These are phyloP conservation scores for Chaetomiaceae sp. DNA, from an alignment of 2,329 filamentous ascomycete species.

Conservation along the genomic window DNA sequence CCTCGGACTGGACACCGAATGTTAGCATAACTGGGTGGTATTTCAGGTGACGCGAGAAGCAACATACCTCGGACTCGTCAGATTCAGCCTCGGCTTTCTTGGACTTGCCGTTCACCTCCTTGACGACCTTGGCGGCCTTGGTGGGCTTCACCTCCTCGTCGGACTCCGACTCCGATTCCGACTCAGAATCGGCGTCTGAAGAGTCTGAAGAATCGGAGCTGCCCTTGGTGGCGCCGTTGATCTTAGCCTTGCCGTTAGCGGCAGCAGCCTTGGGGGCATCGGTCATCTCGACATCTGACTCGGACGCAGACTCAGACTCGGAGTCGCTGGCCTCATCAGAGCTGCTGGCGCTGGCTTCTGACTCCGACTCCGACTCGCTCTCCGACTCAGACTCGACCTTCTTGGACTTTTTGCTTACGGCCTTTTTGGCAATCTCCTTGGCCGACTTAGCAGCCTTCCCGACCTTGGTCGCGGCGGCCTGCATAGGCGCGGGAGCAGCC, in stretches of 20 bases:
- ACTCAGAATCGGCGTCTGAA: slow-evolving; percentile 32
- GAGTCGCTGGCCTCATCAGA: slow-evolving; percentile 16
- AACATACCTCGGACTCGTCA: slow-evolving; percentile 26
- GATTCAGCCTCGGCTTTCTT: slow-evolving; percentile 28
- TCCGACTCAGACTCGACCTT: slow-evolving; percentile 32
- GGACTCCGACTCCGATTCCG: slow-evolving; percentile 36
- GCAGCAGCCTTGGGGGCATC: slow-evolving; percentile 34
- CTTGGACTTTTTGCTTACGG: slow-evolving; percentile 26
- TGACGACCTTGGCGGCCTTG: slow-evolving; percentile 36
- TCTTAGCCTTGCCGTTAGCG: slow-evolving; percentile 34
- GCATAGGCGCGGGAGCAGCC: slow-evolving; percentile 48
- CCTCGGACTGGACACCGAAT: slow-evolving; percentile 16
- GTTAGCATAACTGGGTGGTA: slow-evolving; percentile 18
- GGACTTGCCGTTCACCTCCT: slow-evolving; percentile 39
- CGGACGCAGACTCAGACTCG: slow-evolving; percentile 36
- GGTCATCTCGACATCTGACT: slow-evolving; percentile 37
- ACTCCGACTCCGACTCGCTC: slow-evolving; percentile 26
- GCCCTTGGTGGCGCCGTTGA: slow-evolving; percentile 33
- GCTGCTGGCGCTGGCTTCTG: slow-evolving; percentile 26
- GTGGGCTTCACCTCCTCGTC: slow-evolving; percentile 36
- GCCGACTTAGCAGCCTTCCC: slow-evolving; percentile 15
- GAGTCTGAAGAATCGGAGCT: slow-evolving; percentile 28
- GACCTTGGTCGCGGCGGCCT: slow-evolving; percentile 23
- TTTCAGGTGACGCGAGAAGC: not conserved
- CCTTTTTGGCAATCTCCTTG: slow-evolving; percentile 22